Evolutionary conservation across 495 filamentous ascomycete species (phyloP).

Genomic region (Aspergillus cavernicola): DNA sequence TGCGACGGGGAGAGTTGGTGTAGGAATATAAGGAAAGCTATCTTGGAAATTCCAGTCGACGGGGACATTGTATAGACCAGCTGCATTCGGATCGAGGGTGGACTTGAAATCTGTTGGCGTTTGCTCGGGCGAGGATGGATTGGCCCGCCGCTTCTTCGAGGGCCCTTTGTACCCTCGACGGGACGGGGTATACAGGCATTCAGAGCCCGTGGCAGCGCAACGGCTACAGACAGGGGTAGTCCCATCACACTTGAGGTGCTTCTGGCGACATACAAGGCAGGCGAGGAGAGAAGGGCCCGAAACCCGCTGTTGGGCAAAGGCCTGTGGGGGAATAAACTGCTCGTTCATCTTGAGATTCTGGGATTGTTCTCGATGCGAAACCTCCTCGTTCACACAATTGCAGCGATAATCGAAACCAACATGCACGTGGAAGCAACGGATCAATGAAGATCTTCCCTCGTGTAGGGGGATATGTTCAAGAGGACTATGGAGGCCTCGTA

Average conservation of each 20-base stretch:
- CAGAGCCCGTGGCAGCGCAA: constrained; percentile 28
- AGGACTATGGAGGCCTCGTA: background rate
- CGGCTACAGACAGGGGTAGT: constrained; percentile 41
- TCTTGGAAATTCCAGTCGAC: constrained; percentile 30
- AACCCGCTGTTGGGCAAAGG: constrained; percentile 16
- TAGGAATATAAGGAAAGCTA: constrained; percentile 24
- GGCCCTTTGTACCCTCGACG: constrained; percentile 47
- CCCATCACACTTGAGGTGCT: constrained; percentile 56
- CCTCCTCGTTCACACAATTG: background rate
- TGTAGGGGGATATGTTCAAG: background rate
- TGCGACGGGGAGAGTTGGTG: constrained; percentile 18
- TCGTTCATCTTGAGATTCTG: constrained; percentile 16
- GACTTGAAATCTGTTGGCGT: constrained; percentile 19
- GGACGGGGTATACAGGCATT: constrained; percentile 46
- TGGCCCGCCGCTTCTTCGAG: constrained; percentile 45
- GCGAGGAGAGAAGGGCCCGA: constrained; percentile 45
- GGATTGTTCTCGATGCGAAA: background rate
- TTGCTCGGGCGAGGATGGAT: constrained; percentile 32
- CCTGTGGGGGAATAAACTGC: constrained; percentile 14
- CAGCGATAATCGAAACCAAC: background rate
- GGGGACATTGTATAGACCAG: constrained; percentile 24
- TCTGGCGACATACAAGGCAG: constrained; percentile 55
- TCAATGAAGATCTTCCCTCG: background rate
- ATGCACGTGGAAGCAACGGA: background rate
- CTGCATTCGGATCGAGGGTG: constrained; percentile 16